Conservation (phyloP, 257 asterid genomes). For the Verbascum thapsus region DNA sequence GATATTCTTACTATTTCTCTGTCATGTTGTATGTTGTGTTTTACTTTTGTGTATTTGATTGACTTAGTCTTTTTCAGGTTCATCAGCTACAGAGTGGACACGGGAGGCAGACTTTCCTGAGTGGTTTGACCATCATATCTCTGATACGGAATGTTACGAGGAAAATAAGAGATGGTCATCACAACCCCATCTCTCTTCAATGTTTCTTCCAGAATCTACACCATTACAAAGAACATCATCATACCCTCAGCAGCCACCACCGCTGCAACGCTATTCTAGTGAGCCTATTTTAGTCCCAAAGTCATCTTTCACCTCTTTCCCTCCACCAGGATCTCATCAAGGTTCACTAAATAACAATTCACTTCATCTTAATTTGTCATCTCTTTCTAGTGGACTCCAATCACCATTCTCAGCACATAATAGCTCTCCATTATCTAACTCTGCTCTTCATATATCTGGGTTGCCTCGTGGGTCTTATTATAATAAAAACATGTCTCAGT, state of each 20-base stretch:
- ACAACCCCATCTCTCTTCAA: constrained; percentile 62
- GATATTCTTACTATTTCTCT: constrained; percentile 3
- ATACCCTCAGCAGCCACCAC: constrained; percentile 68
- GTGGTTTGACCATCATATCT: constrained; percentile 70
- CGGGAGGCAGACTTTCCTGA: constrained; percentile 76
- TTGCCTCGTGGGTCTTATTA: constrained; percentile 55
- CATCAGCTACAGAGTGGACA: constrained; percentile 88
- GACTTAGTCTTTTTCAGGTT: constrained; percentile 59
- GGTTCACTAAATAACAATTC: constrained; percentile 56
- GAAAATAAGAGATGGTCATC: constrained; percentile 88
- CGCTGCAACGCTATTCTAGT: constrained; percentile 61
- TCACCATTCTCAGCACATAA: constrained; percentile 57
- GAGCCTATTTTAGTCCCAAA: constrained; percentile 74
- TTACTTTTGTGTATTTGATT: constrained; percentile 29
- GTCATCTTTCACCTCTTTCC: constrained; percentile 82
- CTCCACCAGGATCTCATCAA: constrained; percentile 78
- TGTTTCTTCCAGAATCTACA: constrained; percentile 50
- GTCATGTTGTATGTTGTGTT: constrained; percentile 13
- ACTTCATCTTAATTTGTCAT: constrained; percentile 49
- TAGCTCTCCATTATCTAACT: constrained; percentile 54
- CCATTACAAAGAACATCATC: constrained; percentile 87
- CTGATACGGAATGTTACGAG: constrained; percentile 70
- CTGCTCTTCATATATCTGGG: constrained; percentile 49
- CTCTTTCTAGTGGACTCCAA: constrained; percentile 68
- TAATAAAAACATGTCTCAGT: constrained; percentile 49